A percentile compares a stretch with the other conserved stretches of the same genome.
Conservation (phyloP, 192 early-diverging fungal species). For the Backusella psychrophila region DNA sequence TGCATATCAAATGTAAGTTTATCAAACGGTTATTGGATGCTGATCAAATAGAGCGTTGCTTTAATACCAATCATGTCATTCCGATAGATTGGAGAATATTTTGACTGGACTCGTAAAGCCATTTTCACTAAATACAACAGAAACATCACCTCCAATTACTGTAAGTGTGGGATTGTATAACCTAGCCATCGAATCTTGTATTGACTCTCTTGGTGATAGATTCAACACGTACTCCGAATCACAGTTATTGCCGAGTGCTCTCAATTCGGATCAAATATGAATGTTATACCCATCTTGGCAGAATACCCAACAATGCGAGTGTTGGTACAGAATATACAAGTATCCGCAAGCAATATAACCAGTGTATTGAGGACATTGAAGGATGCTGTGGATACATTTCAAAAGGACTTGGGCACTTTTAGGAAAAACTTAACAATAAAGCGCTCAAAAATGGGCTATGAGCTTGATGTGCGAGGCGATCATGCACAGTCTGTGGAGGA, state of each 20-base stretch:
- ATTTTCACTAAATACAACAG: slow-evolving; percentile 20
- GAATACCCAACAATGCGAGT: slow-evolving; percentile 61
- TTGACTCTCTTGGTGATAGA: slow-evolving; percentile 3
- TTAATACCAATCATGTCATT: not conserved
- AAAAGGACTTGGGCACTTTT: slow-evolving; percentile 41
- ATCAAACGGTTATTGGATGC: not conserved
- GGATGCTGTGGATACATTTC: slow-evolving; percentile 40
- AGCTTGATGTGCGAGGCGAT: slow-evolving; percentile 36
- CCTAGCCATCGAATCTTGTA: too few species aligned
- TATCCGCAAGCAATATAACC: slow-evolving; percentile 36
- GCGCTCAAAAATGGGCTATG: slow-evolving; percentile 45
- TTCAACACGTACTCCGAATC: slow-evolving; percentile 40
- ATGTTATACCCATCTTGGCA: slow-evolving; percentile 52
- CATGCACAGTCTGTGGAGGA: slow-evolving; percentile 10
- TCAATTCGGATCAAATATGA: slow-evolving; percentile 57
- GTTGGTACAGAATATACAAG: slow-evolving; percentile 45
- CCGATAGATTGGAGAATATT: slow-evolving; percentile 22
- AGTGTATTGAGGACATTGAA: slow-evolving; percentile 40
- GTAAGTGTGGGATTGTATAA: not conserved
- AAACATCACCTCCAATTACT: not conserved
- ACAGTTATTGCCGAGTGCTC: slow-evolving; percentile 61
- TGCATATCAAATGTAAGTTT: slow-evolving; percentile 47
- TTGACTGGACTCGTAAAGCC: slow-evolving; percentile 34
- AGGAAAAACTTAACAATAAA: slow-evolving; percentile 37
- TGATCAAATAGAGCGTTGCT: too few species aligned